These are phyloP conservation scores for Suillus placidus DNA, from an alignment of 768 basidiomycete species.

Conservation along the genomic window DNA sequence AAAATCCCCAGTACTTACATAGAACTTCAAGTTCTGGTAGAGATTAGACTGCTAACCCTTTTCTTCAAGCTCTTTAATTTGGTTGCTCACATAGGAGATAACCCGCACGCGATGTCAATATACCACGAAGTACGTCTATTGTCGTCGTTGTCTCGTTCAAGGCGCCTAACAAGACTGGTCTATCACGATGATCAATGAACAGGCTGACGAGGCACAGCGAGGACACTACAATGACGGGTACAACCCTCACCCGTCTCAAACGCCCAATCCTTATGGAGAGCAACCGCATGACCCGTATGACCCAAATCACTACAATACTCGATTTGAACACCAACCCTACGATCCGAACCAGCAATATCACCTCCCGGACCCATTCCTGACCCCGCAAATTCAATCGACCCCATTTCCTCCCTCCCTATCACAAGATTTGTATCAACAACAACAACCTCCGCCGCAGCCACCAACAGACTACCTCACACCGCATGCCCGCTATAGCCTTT, in stretches of 20 bases:
- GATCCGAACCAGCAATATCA: constrained; percentile 38
- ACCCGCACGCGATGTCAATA: constrained; percentile 37
- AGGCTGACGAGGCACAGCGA: constrained; percentile 69
- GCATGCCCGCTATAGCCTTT: constrained; percentile 24
- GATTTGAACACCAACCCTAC: constrained; percentile 38
- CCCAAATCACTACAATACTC: constrained; percentile 30
- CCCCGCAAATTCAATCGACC: constrained; percentile 29
- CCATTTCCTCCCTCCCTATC: constrained; percentile 18
- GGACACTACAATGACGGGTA: constrained; percentile 72
- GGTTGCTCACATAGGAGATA: not conserved
- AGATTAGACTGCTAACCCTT: not conserved
- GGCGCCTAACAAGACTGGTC: constrained; percentile 8
- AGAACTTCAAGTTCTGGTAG: not conserved
- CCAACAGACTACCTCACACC: constrained; percentile 17
- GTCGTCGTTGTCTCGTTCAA: not conserved
- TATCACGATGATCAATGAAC: not conserved
- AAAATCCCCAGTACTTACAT: not conserved
- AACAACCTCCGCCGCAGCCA: constrained; percentile 26
- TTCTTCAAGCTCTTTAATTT: not conserved
- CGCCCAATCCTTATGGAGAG: constrained; percentile 46
- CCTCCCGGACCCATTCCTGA: constrained; percentile 43
- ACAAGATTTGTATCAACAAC: constrained; percentile 33
- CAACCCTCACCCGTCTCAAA: constrained; percentile 47
- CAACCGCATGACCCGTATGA: constrained; percentile 34
- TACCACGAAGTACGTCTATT: constrained; percentile 41